A percentile compares a stretch with the other conserved stretches of the same genome.
Conservation (phyloP, 1,139 yeast species). For the Pichia sp. region DNA sequence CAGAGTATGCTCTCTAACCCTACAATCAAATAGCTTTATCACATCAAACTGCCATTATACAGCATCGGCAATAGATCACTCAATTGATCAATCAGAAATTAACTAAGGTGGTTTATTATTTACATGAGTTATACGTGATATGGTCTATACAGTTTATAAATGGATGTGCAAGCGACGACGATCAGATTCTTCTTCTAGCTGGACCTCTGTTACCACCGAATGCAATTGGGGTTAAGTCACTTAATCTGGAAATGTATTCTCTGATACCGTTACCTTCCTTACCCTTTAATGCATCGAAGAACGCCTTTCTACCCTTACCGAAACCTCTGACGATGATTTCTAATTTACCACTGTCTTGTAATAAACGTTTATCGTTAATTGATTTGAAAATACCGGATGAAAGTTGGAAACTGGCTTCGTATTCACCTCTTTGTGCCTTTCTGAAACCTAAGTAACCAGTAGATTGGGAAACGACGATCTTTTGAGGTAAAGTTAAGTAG, state of each 20-base stretch:
- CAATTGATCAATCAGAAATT: too few relatives aligned
- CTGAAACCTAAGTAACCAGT: slow-evolving; percentile 78
- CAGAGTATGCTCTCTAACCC: too few relatives aligned
- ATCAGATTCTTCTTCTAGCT: slow-evolving; percentile 72
- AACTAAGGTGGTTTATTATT: too few relatives aligned
- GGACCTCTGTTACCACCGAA: slow-evolving; percentile 94
- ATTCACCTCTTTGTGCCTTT: slow-evolving; percentile 82
- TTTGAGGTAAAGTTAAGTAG: slow-evolving; percentile 78
- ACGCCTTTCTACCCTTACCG: slow-evolving; percentile 90
- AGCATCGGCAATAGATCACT: too few relatives aligned
- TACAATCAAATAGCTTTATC: too few relatives aligned
- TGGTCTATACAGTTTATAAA: background rate
- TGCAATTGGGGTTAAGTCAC: slow-evolving; percentile 78
- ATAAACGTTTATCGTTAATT: slow-evolving; percentile 38
- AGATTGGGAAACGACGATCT: slow-evolving; percentile 60
- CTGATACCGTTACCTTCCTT: slow-evolving; percentile 79
- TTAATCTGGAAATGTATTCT: slow-evolving; percentile 61
- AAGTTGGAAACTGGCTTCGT: slow-evolving; percentile 94
- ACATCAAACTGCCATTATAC: too few relatives aligned
- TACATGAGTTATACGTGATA: background rate
- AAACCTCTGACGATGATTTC: slow-evolving; percentile 79
- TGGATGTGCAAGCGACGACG: background rate
- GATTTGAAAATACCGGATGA: slow-evolving; percentile 68
- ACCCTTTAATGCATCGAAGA: slow-evolving; percentile 80
- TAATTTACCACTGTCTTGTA: slow-evolving; percentile 39